These are phyloP conservation scores for Eutypella sp. DNA, from an alignment of 2,329 filamentous ascomycete genomes.

Conservation along the genomic window DNA sequence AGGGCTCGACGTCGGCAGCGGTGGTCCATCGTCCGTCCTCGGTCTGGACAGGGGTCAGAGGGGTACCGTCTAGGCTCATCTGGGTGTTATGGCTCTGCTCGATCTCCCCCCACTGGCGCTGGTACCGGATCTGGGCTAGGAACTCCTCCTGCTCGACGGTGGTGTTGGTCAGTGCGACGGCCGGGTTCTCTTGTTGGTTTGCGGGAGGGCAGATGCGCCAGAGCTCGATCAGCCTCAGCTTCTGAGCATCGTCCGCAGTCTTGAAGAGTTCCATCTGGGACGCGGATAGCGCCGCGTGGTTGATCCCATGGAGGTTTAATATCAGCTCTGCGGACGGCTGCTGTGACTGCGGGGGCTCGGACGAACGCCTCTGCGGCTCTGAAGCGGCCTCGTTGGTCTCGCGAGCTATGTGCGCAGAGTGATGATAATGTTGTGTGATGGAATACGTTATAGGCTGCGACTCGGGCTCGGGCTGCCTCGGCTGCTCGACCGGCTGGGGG, in stretches of 20 bases:
- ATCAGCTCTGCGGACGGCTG: conserved; percentile 51
- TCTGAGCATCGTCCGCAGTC: conserved; percentile 67
- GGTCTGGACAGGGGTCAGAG: conserved; percentile 45
- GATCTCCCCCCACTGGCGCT: conserved; percentile 41
- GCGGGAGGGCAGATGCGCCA: conserved; percentile 77
- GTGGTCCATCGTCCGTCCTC: conserved; percentile 49
- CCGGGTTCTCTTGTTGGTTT: conserved; percentile 48
- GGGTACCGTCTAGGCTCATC: conserved; percentile 53
- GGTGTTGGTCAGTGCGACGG: conserved; percentile 48
- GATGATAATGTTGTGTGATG: conserved; percentile 78
- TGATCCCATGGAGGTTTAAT: conserved; percentile 62
- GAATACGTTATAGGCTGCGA: conserved; percentile 59
- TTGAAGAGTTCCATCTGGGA: conserved; percentile 77
- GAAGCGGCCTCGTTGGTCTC: conserved; percentile 29
- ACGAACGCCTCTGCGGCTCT: conserved; percentile 41
- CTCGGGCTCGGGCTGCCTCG: conserved; percentile 24
- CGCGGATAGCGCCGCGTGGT: conserved; percentile 63
- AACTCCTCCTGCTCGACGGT: conserved; percentile 53
- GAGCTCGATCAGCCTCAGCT: conserved; percentile 70
- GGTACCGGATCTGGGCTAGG: conserved; percentile 57
- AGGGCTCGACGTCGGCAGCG: conserved; percentile 62
- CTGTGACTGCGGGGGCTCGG: conserved; percentile 45
- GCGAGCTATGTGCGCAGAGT: conserved; percentile 62
- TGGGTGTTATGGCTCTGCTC: conserved; percentile 33
- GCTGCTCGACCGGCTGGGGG: conserved; percentile 29